These are phyloP conservation scores for Pythium grandisporangium DNA, from an alignment of 352 stramenopile genomes.

Conservation along the genomic window DNA sequence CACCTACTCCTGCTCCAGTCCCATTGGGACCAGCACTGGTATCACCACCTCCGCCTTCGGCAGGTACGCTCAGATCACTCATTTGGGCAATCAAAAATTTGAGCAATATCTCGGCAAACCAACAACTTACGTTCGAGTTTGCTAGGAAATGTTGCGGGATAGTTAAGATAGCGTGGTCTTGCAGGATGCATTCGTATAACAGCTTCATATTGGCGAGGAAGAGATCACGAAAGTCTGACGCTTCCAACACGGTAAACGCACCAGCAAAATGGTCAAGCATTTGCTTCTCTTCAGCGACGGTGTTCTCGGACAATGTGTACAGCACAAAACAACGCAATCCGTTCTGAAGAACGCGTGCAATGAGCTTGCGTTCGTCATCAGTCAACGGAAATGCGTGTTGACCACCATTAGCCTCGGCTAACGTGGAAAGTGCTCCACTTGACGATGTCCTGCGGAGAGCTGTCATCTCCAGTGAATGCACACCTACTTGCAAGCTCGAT, in stretches of 20 bases:
- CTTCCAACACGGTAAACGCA: constrained; percentile 95
- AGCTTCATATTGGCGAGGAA: constrained; percentile 87
- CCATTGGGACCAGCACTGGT: no score
- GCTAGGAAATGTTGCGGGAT: constrained; percentile 94
- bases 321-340: constrained; percentile 91
- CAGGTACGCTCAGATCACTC: constrained; percentile 83
- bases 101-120: constrained; percentile 92
- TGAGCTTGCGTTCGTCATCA: constrained; percentile 88
- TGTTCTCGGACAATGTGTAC: constrained; percentile 87
- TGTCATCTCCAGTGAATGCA: not conserved
- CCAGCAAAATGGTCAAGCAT: constrained; percentile 95
- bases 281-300: constrained; percentile 89
- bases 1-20: no score
- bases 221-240: constrained; percentile 89
- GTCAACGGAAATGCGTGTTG: constrained; percentile 81
- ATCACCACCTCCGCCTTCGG: no score
- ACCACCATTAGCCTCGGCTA: constrained; percentile 4
- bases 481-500: not conserved
- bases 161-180: constrained; percentile 89
- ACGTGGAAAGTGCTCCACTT: not conserved
- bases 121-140: constrained; percentile 89
- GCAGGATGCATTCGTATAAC: constrained; percentile 90
- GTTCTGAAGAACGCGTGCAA: constrained; percentile 91
- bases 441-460: no score
- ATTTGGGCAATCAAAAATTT: constrained; percentile 94